A percentile compares a stretch with the other conserved stretches of the same genome.
Conservation (phyloP, 352 stramenopile genomes). For the Phytophthora quininea region DNA sequence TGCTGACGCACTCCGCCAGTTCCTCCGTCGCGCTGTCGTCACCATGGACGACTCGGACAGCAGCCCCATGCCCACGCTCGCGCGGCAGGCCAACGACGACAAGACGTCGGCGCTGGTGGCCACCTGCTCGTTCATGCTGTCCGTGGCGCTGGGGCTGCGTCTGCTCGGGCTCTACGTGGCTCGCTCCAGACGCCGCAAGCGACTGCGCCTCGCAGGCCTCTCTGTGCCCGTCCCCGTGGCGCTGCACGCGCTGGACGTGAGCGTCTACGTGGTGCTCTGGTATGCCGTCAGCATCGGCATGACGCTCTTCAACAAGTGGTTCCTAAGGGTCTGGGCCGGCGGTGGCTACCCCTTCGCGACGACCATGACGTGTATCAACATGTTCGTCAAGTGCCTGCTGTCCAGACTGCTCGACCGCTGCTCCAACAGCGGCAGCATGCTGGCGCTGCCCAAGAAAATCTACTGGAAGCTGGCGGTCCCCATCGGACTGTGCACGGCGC, state of each 20-base stretch:
- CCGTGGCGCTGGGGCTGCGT: slow-evolving; percentile 51
- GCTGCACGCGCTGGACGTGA: slow-evolving; percentile 70
- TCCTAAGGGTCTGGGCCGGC: slow-evolving; percentile 71
- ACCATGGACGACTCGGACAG: slow-evolving; percentile 11
- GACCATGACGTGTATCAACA: slow-evolving; percentile 83
- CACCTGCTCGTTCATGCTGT: slow-evolving; percentile 70
- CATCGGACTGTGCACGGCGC: slow-evolving; percentile 79
- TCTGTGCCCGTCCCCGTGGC: slow-evolving; percentile 32
- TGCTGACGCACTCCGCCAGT: too few species aligned
- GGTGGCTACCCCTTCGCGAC: slow-evolving; percentile 77
- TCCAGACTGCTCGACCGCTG: slow-evolving; percentile 63
- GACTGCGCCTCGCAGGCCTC: slow-evolving; percentile 21
- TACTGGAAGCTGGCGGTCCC: slow-evolving; percentile 80
- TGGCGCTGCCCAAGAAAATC: slow-evolving; percentile 33
- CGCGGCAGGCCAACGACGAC: slow-evolving; percentile 37
- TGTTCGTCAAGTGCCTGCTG: slow-evolving; percentile 77
- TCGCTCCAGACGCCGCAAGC: slow-evolving; percentile 26
- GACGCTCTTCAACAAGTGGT: slow-evolving; percentile 89
- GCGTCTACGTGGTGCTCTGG: slow-evolving; percentile 76
- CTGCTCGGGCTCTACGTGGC: slow-evolving; percentile 45
- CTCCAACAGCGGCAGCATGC: slow-evolving; percentile 39
- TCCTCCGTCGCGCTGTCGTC: background rate
- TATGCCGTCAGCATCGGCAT: slow-evolving; percentile 87
- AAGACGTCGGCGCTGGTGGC: slow-evolving; percentile 59
- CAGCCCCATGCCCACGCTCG: slow-evolving; percentile 22